A percentile compares a stretch with the other conserved stretches of the same genome.
phyloP scores from a whole-genome alignment of 1,284 basidiomycete species.

The Ceratobasidium papillatum region DNA sequence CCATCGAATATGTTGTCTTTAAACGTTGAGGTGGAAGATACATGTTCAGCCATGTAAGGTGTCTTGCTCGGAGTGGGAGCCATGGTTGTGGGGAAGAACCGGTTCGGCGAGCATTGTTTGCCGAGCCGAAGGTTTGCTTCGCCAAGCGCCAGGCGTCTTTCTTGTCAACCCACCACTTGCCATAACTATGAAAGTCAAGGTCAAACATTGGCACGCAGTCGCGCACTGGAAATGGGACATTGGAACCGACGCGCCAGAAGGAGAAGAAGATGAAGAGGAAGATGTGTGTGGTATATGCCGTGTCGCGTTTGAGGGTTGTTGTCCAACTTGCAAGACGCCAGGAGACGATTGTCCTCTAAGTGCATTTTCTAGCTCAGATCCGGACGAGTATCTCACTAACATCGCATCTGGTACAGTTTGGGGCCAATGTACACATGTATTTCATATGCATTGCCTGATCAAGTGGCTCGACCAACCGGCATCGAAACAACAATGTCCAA shows the following conservation, averaged over 20 bases:
- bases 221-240: conserved; percentile 90
- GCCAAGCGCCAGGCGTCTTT: conserved; percentile 5
- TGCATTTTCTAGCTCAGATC: conserved; percentile 56
- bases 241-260: conserved; percentile 55
- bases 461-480: conserved; percentile 91
- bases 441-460: conserved; percentile 93
- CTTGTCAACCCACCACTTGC: background rate
- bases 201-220: conserved; percentile 85
- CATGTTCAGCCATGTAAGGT: background rate
- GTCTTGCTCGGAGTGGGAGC: conserved; percentile 24
- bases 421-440: conserved; percentile 94
- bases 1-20: conserved; percentile 84
- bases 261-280: conserved; percentile 65
- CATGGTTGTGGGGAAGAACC: conserved; percentile 23
- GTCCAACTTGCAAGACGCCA: conserved; percentile 91
- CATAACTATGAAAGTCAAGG: conserved; percentile 72
- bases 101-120: conserved; percentile 1
- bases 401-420: conserved; percentile 74
- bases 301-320: conserved; percentile 89
- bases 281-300: conserved; percentile 96
- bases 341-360: conserved; percentile 97
- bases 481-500: conserved; percentile 91
- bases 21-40: conserved; percentile 70
- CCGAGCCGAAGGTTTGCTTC: background rate
- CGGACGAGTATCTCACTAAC: conserved; percentile 2